Evolutionary conservation across 805 yeast species (phyloP), one percentile per base, ranked within the genome.

Genomic region (Monosporozyma unispora): DNA sequence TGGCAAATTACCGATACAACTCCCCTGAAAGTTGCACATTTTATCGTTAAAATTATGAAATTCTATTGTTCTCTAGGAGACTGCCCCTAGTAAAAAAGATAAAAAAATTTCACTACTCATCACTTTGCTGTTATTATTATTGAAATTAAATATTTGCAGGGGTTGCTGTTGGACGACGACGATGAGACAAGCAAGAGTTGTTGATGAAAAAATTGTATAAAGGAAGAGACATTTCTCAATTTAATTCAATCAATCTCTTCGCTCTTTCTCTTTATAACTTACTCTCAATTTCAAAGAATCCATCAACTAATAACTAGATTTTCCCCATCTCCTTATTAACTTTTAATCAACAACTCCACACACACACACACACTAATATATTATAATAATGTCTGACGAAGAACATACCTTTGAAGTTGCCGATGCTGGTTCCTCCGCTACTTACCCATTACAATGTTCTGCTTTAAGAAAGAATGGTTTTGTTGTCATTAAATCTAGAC

Each of bases 381-480:
- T 29, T 27, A 40, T 40, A 25, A 53, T 16, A 56, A 63, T 63
- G 67, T 58, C 67, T 60, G 60, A 57, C 52, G 63, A 85, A 88
- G 63, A 86, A 89, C 96, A 88, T 82, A 80, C 81, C 75, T 90
- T 90, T 78, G 96, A 89, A 78, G 80, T 88, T 79, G 97, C 86
- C 72, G 91, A 87, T 75, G 97, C 98, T 69, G 97, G 96, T 76
- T 91, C 98, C 77, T 90, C 98, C 72, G 72, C 80, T 69, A 91
- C 96, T 73, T 91, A 70, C 95, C 98, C 98, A 82, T 77, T 83
- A 82, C 98, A 91, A 84, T 91, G 98, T 85, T 91, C 98, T 70
- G 96, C 98, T 64, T 87, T 91, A 76, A 89, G 98, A 82, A 91
- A 91, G 93, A 86, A 82, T 81, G 99, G 99, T 71, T 95, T 87